Conservation (phyloP, 208 protist genomes). For the Leishmania tropica region DNA sequence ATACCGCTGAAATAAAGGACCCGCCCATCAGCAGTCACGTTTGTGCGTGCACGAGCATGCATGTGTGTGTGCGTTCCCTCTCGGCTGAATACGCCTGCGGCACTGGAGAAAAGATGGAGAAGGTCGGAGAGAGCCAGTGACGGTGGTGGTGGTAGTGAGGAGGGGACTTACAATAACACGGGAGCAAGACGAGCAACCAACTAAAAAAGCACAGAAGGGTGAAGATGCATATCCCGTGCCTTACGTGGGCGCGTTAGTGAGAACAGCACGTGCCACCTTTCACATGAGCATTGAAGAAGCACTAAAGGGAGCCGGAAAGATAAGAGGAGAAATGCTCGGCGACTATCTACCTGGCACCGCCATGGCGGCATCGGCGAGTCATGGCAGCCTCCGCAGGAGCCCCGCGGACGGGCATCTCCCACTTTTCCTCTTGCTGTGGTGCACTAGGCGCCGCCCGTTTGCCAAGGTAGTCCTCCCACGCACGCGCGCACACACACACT, state of each 20-base stretch:
- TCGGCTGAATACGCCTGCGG: neutral
- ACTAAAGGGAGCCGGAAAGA: no score
- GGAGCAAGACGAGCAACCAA: no score
- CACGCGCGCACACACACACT: neutral
- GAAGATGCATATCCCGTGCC: no score
- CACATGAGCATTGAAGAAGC: no score
- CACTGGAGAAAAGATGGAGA: neutral
- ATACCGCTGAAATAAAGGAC: no score
- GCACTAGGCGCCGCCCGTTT: neutral
- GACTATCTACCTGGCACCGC: neutral
- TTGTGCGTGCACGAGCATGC: no score
- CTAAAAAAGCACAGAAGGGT: no score
- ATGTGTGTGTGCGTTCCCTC: neutral
- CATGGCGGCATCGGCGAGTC: neutral
- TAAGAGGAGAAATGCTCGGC: neutral
- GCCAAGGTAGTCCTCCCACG: neutral
- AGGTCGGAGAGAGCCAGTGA: neutral
- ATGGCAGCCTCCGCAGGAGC: neutral
- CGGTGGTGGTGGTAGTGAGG: no score
- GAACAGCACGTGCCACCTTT: no score
- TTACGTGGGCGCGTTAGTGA: no score
- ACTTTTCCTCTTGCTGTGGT: neutral
- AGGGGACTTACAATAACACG: no score
- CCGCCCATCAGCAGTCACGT: neutral
- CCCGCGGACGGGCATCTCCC: no score